Percentiles rank a stretch among this genome's conserved stretches.
Evolutionary conservation across 768 basidiomycete genomes (phyloP).

Genomic region (Leccinum obscurum): DNA sequence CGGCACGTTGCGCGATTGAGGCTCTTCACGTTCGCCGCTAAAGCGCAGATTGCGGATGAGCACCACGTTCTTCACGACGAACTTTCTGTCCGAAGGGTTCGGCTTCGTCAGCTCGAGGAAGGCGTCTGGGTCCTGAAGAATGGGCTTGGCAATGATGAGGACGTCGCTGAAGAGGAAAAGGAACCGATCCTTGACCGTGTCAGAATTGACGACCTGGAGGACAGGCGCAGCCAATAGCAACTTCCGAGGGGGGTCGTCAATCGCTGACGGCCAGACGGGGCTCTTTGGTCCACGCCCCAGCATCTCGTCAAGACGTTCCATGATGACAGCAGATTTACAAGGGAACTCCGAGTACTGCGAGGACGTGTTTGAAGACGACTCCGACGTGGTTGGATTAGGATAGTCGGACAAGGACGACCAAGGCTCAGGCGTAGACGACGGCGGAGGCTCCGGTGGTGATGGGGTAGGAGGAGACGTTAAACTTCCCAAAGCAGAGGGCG

Average conservation of each 20-base stretch:
- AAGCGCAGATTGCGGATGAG: slow-evolving; percentile 70
- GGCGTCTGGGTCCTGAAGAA: slow-evolving; percentile 66
- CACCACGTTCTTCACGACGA: slow-evolving; percentile 77
- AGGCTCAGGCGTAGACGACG: slow-evolving; percentile 73
- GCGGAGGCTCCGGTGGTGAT: slow-evolving; percentile 55
- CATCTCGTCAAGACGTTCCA: slow-evolving; percentile 71
- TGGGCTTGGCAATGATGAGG: slow-evolving; percentile 89
- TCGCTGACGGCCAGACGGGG: slow-evolving; percentile 57
- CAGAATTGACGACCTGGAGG: slow-evolving; percentile 89
- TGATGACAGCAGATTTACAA: slow-evolving; percentile 51
- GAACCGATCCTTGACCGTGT: slow-evolving; percentile 94
- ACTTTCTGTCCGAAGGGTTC: slow-evolving; percentile 66
- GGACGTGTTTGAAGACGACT: slow-evolving; percentile 73
- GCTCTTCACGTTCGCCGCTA: slow-evolving; percentile 65
- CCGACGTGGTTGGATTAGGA: slow-evolving; percentile 67
- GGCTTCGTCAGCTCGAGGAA: slow-evolving; percentile 59
- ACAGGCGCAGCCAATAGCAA: slow-evolving; percentile 83
- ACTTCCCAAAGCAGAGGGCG: slow-evolving; percentile 24
- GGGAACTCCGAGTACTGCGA: slow-evolving; percentile 58
- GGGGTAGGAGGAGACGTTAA: slow-evolving; percentile 41
- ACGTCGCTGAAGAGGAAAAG: slow-evolving; percentile 97
- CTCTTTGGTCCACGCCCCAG: slow-evolving; percentile 62
- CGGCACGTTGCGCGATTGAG: slow-evolving; percentile 46
- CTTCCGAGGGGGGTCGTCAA: slow-evolving; percentile 88
- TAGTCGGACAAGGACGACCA: slow-evolving; percentile 76